phyloP scores from a whole-genome alignment of 2,329 filamentous ascomycete species.

The Xylariales sp. region DNA sequence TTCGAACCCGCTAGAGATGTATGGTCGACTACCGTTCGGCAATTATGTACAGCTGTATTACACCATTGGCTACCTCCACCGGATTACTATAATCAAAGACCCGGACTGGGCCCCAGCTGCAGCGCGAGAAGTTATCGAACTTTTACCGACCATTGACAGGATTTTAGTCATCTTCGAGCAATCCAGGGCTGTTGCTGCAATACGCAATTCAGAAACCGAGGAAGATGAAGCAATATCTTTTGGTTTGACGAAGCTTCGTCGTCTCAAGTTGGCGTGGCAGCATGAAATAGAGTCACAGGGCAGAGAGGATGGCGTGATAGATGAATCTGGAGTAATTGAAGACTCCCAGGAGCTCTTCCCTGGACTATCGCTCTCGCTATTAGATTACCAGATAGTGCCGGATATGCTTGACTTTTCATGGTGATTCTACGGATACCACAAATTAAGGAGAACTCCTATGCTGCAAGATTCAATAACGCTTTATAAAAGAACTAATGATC shows the following conservation, averaged over 20 bases:
- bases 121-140: slow-evolving; percentile 25
- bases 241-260: slow-evolving; percentile 8
- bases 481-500: too few relatives aligned
- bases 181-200: slow-evolving; percentile 6
- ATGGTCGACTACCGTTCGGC: slow-evolving; percentile 27
- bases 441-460: too few relatives aligned
- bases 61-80: slow-evolving; percentile 26
- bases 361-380: too few relatives aligned
- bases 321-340: too few relatives aligned
- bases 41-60: slow-evolving; percentile 29
- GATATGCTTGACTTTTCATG: too few relatives aligned
- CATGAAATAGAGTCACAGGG: slow-evolving; percentile 6
- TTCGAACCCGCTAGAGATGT: slow-evolving; percentile 19
- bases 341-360: too few relatives aligned
- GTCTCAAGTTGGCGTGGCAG: slow-evolving; percentile 8
- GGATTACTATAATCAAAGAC: slow-evolving; percentile 28
- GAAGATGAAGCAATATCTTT: slow-evolving; percentile 9
- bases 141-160: slow-evolving; percentile 19
- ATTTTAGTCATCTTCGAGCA: slow-evolving; percentile 10
- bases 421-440: too few relatives aligned
- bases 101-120: slow-evolving; percentile 31
- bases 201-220: slow-evolving; percentile 3
- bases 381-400: too few relatives aligned
- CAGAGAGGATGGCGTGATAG: too few relatives aligned
- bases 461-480: too few relatives aligned